phyloP scores from a whole-genome alignment of 2,329 filamentous ascomycete species.

The Penicillium sp. region DNA sequence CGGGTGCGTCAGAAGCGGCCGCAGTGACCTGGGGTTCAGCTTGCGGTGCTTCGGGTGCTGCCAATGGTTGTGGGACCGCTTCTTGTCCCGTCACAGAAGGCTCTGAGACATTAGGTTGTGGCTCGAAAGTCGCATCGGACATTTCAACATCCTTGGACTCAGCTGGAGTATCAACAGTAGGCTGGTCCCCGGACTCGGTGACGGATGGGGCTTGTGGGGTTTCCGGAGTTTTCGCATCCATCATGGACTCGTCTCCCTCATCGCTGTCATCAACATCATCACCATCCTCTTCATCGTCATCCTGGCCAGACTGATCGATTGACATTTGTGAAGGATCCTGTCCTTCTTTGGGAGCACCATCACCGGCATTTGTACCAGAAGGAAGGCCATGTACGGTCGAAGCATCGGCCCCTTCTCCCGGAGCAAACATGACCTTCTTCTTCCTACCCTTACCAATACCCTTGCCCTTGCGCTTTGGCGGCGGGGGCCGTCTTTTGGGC shows the following conservation, averaged over 20 bases:
- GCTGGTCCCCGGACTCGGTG: slow-evolving; percentile 19
- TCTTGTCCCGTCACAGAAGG: slow-evolving; percentile 1
- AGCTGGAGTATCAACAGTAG: slow-evolving; percentile 10
- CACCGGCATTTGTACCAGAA: slow-evolving; percentile 40
- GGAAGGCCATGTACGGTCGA: slow-evolving; percentile 38
- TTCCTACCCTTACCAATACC: slow-evolving; percentile 76
- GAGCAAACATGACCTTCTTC: slow-evolving; percentile 65
- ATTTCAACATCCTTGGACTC: slow-evolving; percentile 23
- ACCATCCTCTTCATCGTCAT: slow-evolving; percentile 50
- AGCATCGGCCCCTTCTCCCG: slow-evolving; percentile 44
- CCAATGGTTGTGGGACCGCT: not conserved
- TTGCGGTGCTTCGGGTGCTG: not conserved
- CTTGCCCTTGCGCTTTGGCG: slow-evolving; percentile 78
- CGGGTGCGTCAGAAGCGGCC: slow-evolving; percentile 9
- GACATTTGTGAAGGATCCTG: slow-evolving; percentile 45
- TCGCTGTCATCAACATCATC: slow-evolving; percentile 53
- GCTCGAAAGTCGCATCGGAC: slow-evolving; percentile 17
- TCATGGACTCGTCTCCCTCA: slow-evolving; percentile 53
- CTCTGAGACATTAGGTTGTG: slow-evolving; percentile 7
- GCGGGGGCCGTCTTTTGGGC: slow-evolving; percentile 65
- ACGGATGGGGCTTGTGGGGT: slow-evolving; percentile 32
- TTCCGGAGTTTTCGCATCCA: slow-evolving; percentile 48
- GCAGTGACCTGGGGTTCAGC: slow-evolving; percentile 1
- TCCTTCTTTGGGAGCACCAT: slow-evolving; percentile 40
- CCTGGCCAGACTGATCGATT: slow-evolving; percentile 46